Conservation (phyloP, 768 basidiomycete species). For the Tricholoma sp. region DNA sequence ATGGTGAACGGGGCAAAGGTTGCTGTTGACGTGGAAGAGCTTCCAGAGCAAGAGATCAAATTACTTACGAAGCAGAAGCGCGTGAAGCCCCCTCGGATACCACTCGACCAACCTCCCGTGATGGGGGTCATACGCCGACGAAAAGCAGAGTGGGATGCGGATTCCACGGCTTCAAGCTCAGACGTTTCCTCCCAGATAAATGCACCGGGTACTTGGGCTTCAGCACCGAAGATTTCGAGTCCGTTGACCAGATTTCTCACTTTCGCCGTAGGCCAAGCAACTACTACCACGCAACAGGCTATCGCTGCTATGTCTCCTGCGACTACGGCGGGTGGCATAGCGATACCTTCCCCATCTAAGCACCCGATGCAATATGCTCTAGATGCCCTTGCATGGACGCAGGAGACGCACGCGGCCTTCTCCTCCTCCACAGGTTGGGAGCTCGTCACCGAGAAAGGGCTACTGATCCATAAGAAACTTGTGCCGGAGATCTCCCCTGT, state of each 20-base stretch:
- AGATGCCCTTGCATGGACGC: slow-evolving; percentile 76
- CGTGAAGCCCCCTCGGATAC: slow-evolving; percentile 78
- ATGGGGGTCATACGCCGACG: slow-evolving; percentile 63
- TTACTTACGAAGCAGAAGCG: slow-evolving; percentile 78
- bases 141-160: slow-evolving; percentile 68
- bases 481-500: slow-evolving; percentile 71
- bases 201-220: slow-evolving; percentile 37
- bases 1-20: slow-evolving; percentile 88
- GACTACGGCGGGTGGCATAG: slow-evolving; percentile 32
- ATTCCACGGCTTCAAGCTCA: slow-evolving; percentile 27
- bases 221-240: slow-evolving; percentile 63
- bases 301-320: slow-evolving; percentile 71
- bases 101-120: slow-evolving; percentile 90
- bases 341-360: slow-evolving; percentile 49
- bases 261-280: slow-evolving; percentile 71
- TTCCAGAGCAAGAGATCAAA: slow-evolving; percentile 85
- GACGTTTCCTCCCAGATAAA: slow-evolving; percentile 14
- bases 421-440: slow-evolving; percentile 64
- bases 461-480: slow-evolving; percentile 72
- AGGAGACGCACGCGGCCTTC: slow-evolving; percentile 58
- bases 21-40: slow-evolving; percentile 82
- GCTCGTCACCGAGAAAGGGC: slow-evolving; percentile 67
- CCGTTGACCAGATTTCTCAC: slow-evolving; percentile 68
- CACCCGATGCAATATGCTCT: slow-evolving; percentile 76
- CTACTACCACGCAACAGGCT: slow-evolving; percentile 69